phyloP scores from a whole-genome alignment of 2,329 filamentous ascomycete species.

The Cytospora piceicola region DNA sequence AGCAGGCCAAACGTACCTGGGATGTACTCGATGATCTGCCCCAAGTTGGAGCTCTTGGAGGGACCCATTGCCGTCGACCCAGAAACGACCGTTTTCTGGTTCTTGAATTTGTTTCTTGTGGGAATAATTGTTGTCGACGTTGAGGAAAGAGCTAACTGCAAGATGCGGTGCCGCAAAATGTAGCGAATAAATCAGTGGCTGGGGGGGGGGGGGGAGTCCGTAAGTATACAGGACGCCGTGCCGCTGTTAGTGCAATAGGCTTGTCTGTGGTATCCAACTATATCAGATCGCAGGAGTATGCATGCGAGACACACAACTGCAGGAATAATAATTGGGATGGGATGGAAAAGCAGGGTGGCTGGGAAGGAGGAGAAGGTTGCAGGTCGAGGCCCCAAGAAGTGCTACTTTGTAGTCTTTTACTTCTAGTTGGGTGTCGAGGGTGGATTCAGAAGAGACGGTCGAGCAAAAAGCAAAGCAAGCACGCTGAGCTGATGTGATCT shows the following conservation, averaged over 20 bases:
- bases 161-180: not conserved
- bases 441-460: not conserved
- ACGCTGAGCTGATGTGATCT: not conserved
- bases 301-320: slow-evolving; percentile 1
- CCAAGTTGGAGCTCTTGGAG: slow-evolving; percentile 64
- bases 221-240: not conserved
- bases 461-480: not conserved
- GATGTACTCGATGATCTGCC: slow-evolving; percentile 95
- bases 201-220: not conserved
- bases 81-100: slow-evolving; percentile 39
- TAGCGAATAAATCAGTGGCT: not conserved
- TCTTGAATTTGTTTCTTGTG: slow-evolving; percentile 36
- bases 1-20: slow-evolving; percentile 65
- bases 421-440: not conserved
- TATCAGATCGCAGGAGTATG: not conserved
- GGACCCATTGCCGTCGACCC: slow-evolving; percentile 44
- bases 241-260: not conserved
- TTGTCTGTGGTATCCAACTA: not conserved
- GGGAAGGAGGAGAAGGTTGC: not conserved
- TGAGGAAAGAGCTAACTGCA: not conserved
- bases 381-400: slow-evolving; percentile 1
- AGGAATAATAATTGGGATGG: not conserved
- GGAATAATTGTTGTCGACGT: not conserved
- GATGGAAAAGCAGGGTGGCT: not conserved
- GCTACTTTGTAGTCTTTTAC: not conserved